Evolutionary conservation across 108 stramenopile genomes (phyloP).

Genomic region (Schizochytrium sp.): DNA sequence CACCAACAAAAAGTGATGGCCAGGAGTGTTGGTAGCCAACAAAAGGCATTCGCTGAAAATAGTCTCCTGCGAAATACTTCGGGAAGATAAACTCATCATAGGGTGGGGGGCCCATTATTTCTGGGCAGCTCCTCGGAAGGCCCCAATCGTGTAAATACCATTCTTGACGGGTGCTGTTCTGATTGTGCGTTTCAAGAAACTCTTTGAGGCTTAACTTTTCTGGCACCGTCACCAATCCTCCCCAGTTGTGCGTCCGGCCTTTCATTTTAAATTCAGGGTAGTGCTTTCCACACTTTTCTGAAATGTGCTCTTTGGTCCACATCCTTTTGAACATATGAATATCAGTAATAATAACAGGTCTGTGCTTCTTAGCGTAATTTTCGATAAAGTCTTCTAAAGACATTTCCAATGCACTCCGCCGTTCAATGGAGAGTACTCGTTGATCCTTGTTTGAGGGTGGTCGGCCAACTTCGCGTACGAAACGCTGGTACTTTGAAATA

Average conservation of each 20-base stretch:
- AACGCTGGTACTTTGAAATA: neutral
- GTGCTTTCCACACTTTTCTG: constrained; percentile 35
- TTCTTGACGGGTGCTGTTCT: neutral
- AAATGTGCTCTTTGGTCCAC: constrained; percentile 28
- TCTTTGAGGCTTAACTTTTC: neutral
- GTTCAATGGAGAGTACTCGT: constrained; percentile 1
- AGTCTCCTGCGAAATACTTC: constrained; percentile 51
- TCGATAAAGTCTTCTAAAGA: constrained; percentile 13
- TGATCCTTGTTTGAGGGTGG: neutral
- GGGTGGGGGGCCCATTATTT: constrained; percentile 16
- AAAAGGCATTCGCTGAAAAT: constrained; percentile 58
- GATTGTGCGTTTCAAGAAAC: constrained; percentile 7
- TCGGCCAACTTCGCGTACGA: neutral
- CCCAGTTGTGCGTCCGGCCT: neutral
- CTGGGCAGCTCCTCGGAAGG: constrained; percentile 23
- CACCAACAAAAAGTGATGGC: constrained; percentile 62
- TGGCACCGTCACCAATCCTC: neutral
- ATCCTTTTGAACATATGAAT: neutral
- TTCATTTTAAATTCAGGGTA: neutral
- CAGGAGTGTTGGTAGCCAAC: constrained; percentile 58
- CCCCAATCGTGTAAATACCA: constrained; percentile 57
- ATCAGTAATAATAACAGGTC: constrained; percentile 37
- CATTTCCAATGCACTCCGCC: neutral
- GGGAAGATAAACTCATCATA: constrained; percentile 43
- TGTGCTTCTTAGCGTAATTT: constrained; percentile 36